Evolutionary conservation across 192 early-diverging fungal genomes (phyloP).

Genomic region (Umbelopsis isabellina): DNA sequence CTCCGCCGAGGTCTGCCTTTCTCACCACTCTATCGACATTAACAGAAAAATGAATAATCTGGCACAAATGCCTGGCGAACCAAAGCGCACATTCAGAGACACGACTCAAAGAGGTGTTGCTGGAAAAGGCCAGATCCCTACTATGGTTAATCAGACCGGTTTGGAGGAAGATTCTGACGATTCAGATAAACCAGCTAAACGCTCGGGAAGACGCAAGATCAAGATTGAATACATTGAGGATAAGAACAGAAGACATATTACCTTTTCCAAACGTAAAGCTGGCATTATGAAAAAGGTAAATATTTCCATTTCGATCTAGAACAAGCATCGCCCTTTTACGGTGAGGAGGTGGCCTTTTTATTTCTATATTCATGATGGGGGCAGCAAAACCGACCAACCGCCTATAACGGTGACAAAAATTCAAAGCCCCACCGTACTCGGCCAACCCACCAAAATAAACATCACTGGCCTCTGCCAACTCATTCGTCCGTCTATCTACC

Average conservation of each 20-base stretch:
- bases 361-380: neutral
- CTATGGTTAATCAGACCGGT: conserved; percentile 19
- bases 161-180: conserved; percentile 56
- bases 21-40: conserved; percentile 16
- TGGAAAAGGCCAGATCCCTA: conserved; percentile 10
- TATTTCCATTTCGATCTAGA: conserved; percentile 22
- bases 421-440: neutral
- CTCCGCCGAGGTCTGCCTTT: conserved; percentile 22
- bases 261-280: conserved; percentile 92
- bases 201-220: conserved; percentile 87
- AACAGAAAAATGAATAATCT: conserved; percentile 18
- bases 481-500: no score
- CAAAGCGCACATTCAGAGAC: conserved; percentile 21
- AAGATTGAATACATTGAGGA: conserved; percentile 96
- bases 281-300: conserved; percentile 96
- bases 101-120: conserved; percentile 3
- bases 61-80: conserved; percentile 19
- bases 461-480: no score
- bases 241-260: conserved; percentile 89
- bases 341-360: neutral
- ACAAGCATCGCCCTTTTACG: conserved; percentile 23
- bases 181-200: conserved; percentile 58
- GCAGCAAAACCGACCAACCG: neutral
- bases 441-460: no score
- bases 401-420: no score